Percentiles rank a stretch among this genome's conserved stretches.
phyloP scores from a whole-genome alignment of 2,329 filamentous ascomycete species.

The Aspergillus carbonarius region DNA sequence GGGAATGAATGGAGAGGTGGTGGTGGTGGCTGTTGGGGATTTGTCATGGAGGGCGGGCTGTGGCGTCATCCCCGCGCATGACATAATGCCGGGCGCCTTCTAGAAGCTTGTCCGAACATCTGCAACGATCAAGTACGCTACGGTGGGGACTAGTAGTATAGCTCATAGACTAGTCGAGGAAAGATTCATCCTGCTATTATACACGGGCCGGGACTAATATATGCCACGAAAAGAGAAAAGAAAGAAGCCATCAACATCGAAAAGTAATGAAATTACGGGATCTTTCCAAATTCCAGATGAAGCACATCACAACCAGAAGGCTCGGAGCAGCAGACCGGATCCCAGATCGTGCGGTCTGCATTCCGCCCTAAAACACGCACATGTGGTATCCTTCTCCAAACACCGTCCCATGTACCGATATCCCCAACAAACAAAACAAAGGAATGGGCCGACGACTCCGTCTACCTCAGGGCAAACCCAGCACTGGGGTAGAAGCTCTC shows the following conservation, averaged over 20 bases:
- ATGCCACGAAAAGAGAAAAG: constrained; percentile 22
- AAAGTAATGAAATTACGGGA: constrained; percentile 4
- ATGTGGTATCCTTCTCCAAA: constrained; percentile 34
- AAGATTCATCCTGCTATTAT: constrained; percentile 26
- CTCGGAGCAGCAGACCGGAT: constrained; percentile 4
- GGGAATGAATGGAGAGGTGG: too few relatives aligned
- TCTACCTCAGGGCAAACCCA: constrained; percentile 26
- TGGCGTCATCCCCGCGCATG: constrained; percentile 7
- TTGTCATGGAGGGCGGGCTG: constrained; percentile 1
- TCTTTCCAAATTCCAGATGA: constrained; percentile 15
- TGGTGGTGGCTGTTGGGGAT: neutral
- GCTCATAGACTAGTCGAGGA: neutral
- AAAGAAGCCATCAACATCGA: constrained; percentile 15
- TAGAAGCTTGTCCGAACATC: neutral
- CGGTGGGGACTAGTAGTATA: neutral
- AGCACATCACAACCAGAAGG: neutral
- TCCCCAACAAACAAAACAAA: constrained; percentile 16
- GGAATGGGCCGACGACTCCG: constrained; percentile 11
- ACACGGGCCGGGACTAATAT: constrained; percentile 26
- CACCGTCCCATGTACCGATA: constrained; percentile 25
- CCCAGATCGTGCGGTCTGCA: constrained; percentile 14
- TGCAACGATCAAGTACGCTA: too few relatives aligned
- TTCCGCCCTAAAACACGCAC: constrained; percentile 17
- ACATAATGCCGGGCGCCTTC: constrained; percentile 1
- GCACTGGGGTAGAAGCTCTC: constrained; percentile 29